Evolutionary conservation across 257 asterid species (phyloP).

Genomic region (Dorcoceras hygrometricum): DNA sequence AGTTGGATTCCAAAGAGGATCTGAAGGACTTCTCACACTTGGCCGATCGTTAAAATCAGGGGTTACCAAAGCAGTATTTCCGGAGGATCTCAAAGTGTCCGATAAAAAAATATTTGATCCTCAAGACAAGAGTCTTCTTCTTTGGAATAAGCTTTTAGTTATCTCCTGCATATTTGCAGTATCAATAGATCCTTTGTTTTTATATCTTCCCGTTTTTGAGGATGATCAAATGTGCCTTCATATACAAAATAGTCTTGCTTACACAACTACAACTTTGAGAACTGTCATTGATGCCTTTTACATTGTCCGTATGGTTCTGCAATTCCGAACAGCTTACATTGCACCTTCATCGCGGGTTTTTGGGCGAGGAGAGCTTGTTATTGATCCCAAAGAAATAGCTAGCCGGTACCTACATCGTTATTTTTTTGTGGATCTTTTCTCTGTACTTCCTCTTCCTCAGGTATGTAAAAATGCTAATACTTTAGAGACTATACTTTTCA

Average conservation of each 20-base stretch:
- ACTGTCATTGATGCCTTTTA: slow-evolving; percentile 66
- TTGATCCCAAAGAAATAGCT: slow-evolving; percentile 85
- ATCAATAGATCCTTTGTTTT: slow-evolving; percentile 86
- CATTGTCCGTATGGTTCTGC: slow-evolving; percentile 67
- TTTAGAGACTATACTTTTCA: neutral
- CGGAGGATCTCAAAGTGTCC: slow-evolving; percentile 84
- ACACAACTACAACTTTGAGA: slow-evolving; percentile 66
- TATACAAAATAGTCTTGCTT: slow-evolving; percentile 63
- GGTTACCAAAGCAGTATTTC: slow-evolving; percentile 78
- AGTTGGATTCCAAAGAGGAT: slow-evolving; percentile 64
- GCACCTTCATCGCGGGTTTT: slow-evolving; percentile 99
- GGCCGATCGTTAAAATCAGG: slow-evolving; percentile 80
- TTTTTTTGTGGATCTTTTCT: slow-evolving; percentile 74
- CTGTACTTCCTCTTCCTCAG: slow-evolving; percentile 96
- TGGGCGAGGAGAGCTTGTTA: slow-evolving; percentile 98
- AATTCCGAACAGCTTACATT: slow-evolving; percentile 89
- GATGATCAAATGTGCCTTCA: slow-evolving; percentile 74
- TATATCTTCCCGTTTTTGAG: slow-evolving; percentile 80
- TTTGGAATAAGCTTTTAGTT: slow-evolving; percentile 86
- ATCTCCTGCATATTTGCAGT: slow-evolving; percentile 76
- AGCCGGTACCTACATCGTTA: slow-evolving; percentile 69
- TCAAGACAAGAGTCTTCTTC: slow-evolving; percentile 81
- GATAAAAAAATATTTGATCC: slow-evolving; percentile 80
- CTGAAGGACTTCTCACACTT: slow-evolving; percentile 76
- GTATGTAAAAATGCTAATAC: slow-evolving; percentile 36